These are phyloP conservation scores for Alternaria angustiovoidea DNA, from an alignment of 2,329 filamentous ascomycete species.

Conservation along the genomic window DNA sequence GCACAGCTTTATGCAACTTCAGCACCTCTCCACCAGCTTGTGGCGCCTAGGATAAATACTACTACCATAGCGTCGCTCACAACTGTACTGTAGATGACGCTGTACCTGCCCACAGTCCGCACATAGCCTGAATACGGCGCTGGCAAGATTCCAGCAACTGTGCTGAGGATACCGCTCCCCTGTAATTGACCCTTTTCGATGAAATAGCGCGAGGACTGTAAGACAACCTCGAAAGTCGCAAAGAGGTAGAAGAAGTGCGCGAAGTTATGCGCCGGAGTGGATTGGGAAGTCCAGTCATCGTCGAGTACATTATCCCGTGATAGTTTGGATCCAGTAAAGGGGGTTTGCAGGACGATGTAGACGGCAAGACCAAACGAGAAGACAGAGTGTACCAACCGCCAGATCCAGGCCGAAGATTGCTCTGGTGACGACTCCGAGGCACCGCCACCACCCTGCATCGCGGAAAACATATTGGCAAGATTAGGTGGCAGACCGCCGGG, in stretches of 20 bases:
- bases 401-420: conserved; percentile 63
- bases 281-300: conserved; percentile 41
- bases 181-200: conserved; percentile 68
- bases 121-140: conserved; percentile 69
- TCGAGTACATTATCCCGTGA: conserved; percentile 57
- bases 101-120: conserved; percentile 69
- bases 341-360: conserved; percentile 73
- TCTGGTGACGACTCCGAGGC: conserved; percentile 45
- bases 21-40: conserved; percentile 59
- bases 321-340: conserved; percentile 71
- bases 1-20: conserved; percentile 31
- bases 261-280: conserved; percentile 52
- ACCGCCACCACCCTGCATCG: conserved; percentile 56
- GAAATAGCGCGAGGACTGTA: conserved; percentile 76
- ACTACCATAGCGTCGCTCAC: conserved; percentile 77
- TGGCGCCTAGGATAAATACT: conserved; percentile 75
- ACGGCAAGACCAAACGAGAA: conserved; percentile 74
- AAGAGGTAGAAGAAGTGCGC: conserved; percentile 80
- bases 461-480: conserved; percentile 55
- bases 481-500: conserved; percentile 50
- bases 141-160: conserved; percentile 70
- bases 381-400: conserved; percentile 77
- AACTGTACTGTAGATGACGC: conserved; percentile 75
- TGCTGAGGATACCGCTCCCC: conserved; percentile 70
- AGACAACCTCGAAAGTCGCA: conserved; percentile 75